These are phyloP conservation scores for Brettanomyces custersianus DNA, from an alignment of 805 yeast species.

Conservation along the genomic window DNA sequence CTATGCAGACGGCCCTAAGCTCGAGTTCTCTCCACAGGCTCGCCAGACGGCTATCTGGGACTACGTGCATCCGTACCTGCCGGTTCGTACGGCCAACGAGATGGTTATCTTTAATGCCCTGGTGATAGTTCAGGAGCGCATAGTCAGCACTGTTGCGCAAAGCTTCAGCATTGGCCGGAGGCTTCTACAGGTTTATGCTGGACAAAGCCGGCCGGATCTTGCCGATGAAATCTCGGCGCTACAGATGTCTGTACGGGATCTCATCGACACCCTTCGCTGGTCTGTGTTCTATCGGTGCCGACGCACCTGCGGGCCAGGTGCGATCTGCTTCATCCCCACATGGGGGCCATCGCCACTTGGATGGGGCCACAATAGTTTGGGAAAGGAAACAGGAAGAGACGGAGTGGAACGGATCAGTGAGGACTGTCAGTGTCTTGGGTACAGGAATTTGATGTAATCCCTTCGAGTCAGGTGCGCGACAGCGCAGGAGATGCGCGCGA, in stretches of 20 bases:
- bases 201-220: constrained; percentile 10
- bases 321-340: constrained; percentile 47
- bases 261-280: constrained; percentile 32
- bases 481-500: too few relatives aligned
- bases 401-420: constrained; percentile 20
- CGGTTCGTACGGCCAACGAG: constrained; percentile 32
- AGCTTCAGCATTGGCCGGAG: constrained; percentile 24
- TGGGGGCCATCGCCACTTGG: constrained; percentile 54
- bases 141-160: constrained; percentile 29
- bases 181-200: constrained; percentile 13
- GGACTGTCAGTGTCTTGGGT: constrained; percentile 13
- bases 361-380: constrained; percentile 24
- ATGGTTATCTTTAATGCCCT: constrained; percentile 41
- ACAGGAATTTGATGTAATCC: constrained; percentile 3
- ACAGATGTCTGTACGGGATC: constrained; percentile 5
- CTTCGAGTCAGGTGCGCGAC: too few relatives aligned
- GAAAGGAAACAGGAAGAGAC: constrained; percentile 16
- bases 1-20: constrained; percentile 23
- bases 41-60: constrained; percentile 33
- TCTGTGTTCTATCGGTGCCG: constrained; percentile 33
- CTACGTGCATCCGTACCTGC: constrained; percentile 35
- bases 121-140: constrained; percentile 29
- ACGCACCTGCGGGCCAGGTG: constrained; percentile 33
- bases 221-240: constrained; percentile 8
- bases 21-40: constrained; percentile 9